Base-by-base conservation (phyloP, 1,284 basidiomycete species). In the Rhodotorula sp. region DNA sequence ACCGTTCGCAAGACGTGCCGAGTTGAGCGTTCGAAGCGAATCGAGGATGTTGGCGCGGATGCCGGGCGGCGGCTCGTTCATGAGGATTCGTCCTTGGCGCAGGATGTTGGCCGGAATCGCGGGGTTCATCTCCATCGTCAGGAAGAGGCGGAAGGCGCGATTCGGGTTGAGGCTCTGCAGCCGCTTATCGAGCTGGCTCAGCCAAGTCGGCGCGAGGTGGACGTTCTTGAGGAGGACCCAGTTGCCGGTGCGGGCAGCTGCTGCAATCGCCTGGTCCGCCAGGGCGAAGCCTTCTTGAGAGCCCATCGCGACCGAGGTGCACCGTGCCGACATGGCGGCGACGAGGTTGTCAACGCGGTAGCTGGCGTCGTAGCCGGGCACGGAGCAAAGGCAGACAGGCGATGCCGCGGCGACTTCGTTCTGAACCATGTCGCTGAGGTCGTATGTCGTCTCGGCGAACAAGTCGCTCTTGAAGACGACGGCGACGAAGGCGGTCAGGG, bases 211-310 rank as follows among this genome's bases (percentile, higher is more conserved):
- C 3, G 94, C 92, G 57, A 98, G 86, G 78, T 97, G 94, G 13
- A 95, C 92, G 76, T 98, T 98, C 83, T 97, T 97, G 71, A 96
- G 86, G 56, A 97, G 83, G 2, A 97, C 94, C 93, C 93, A 95
- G 20, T 89, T 86, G 11, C 94, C 94, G 79, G 92, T 90, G 29
- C 94, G 86, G 22, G 92, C 90, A 32, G 94, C 94, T 30, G 88
- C 82, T 29, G 90, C 89, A 73, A 98, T 96, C 4, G 93, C 93
- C 80, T 95, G 92, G 77, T 98, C 94, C 9, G 94, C 94, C 4
- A 93, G 84, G 11, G 87, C 86, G 81, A 92, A 94, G n/a, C 94
- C 94, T 84, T 98, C 94, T 74, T 93, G 90, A 2, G 94, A 96
- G n/a, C 94, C 94, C 92, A 98, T 96, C 19, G 94, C 94, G 24